These are phyloP conservation scores for Tolypocladium cylindrosporum DNA, from an alignment of 2,329 filamentous ascomycete genomes.

Conservation along the genomic window DNA sequence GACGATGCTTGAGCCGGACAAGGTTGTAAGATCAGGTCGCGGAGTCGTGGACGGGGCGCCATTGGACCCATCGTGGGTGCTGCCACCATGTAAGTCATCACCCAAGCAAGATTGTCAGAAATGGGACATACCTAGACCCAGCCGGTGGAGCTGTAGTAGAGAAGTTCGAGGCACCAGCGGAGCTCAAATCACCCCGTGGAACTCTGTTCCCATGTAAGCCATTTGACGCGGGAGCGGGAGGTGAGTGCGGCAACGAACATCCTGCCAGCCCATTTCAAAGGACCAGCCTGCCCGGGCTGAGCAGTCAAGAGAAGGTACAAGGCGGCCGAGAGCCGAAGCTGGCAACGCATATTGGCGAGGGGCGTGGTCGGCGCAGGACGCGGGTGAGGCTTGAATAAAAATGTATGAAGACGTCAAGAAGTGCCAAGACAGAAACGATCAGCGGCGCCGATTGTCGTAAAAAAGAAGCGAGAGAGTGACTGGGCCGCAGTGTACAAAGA, in stretches of 20 bases:
- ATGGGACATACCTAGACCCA: not conserved
- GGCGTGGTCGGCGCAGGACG: not conserved
- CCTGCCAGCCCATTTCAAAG: conserved; percentile 20
- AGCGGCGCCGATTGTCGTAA: not conserved
- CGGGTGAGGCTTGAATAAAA: not conserved
- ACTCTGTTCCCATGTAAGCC: conserved; percentile 9
- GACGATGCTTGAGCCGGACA: conserved; percentile 2
- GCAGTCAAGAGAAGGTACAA: conserved; percentile 17
- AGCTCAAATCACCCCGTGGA: conserved; percentile 8
- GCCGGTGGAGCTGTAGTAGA: not conserved
- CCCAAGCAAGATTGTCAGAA: not conserved
- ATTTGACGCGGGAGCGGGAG: not conserved
- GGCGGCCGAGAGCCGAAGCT: conserved; percentile 9
- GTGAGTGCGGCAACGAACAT: conserved; percentile 12
- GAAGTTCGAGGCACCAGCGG: not conserved
- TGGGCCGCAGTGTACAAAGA: not conserved
- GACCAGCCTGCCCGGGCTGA: conserved; percentile 23
- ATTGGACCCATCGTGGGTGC: not conserved
- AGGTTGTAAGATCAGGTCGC: conserved; percentile 1
- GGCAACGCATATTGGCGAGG: conserved; percentile 11
- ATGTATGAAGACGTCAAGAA: not conserved
- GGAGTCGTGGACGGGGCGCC: not conserved
- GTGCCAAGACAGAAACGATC: not conserved
- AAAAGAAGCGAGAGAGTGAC: not conserved
- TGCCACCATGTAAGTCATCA: not conserved